Evolutionary conservation across 495 filamentous ascomycete species (phyloP).

Genomic region (Acidomyces sp.): DNA sequence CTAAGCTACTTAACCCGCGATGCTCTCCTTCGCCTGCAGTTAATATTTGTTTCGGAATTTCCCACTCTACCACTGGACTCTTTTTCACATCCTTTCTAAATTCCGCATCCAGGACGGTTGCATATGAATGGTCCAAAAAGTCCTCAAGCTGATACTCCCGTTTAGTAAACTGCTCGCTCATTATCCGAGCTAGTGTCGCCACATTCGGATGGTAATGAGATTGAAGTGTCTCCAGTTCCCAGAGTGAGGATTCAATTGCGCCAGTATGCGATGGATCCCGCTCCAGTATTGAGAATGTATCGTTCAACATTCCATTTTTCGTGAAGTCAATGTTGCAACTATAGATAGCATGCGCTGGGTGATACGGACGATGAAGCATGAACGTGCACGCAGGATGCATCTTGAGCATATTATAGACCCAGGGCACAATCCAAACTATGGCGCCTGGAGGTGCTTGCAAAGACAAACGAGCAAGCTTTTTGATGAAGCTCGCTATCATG

Average conservation of each 20-base stretch:
- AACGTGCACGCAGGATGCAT: slow-evolving; percentile 81
- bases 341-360: slow-evolving; percentile 17
- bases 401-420: slow-evolving; percentile 90
- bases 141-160: slow-evolving; percentile 84
- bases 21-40: slow-evolving; percentile 35
- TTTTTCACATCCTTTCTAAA: slow-evolving; percentile 72
- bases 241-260: slow-evolving; percentile 84
- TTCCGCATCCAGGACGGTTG: slow-evolving; percentile 66
- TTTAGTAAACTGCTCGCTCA: slow-evolving; percentile 96
- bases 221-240: slow-evolving; percentile 84
- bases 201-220: slow-evolving; percentile 96
- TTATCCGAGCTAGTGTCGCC: slow-evolving; percentile 81
- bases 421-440: slow-evolving; percentile 78
- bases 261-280: slow-evolving; percentile 68
- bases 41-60: slow-evolving; percentile 86
- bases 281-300: slow-evolving; percentile 66
- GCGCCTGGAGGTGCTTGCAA: slow-evolving; percentile 77
- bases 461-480: slow-evolving; percentile 66
- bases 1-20: slow-evolving; percentile 24
- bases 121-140: slow-evolving; percentile 88
- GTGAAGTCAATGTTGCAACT: slow-evolving; percentile 24
- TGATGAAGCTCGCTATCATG: slow-evolving; percentile 90
- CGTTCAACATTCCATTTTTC: slow-evolving; percentile 50
- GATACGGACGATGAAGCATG: slow-evolving; percentile 71
- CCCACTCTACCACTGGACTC: slow-evolving; percentile 81